A percentile compares a stretch with the other conserved stretches of the same genome.
These are phyloP conservation scores for Periconia macrospinosa DNA, from an alignment of 2,329 filamentous ascomycete genomes.

Conservation along the genomic window DNA sequence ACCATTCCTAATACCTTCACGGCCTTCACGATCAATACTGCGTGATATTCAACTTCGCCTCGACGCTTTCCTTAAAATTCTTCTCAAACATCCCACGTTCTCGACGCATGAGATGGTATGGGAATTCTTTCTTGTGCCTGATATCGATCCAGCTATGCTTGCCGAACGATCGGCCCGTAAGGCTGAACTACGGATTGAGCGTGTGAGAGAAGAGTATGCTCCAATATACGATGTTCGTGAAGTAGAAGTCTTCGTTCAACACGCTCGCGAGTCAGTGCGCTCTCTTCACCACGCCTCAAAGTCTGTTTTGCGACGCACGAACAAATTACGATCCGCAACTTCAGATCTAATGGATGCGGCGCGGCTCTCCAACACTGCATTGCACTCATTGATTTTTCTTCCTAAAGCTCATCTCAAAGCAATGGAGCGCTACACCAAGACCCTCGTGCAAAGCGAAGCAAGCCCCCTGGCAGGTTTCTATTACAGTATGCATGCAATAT, in stretches of 20 bases:
- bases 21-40: constrained; percentile 82
- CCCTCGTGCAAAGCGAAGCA: constrained; percentile 67
- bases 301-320: constrained; percentile 77
- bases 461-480: constrained; percentile 75
- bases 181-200: constrained; percentile 78
- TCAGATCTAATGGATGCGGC: constrained; percentile 71
- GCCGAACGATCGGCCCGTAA: constrained; percentile 85
- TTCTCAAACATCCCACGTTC: constrained; percentile 89
- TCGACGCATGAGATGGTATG: constrained; percentile 95
- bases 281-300: constrained; percentile 82
- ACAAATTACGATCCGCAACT: constrained; percentile 67
- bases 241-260: constrained; percentile 89
- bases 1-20: constrained; percentile 90
- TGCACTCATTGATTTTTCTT: constrained; percentile 66
- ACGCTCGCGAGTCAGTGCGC: constrained; percentile 86
- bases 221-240: constrained; percentile 79
- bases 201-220: constrained; percentile 83
- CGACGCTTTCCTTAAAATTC: constrained; percentile 83
- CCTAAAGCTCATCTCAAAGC: constrained; percentile 69
- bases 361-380: constrained; percentile 52
- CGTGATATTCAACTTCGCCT: constrained; percentile 85
- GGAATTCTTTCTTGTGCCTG: constrained; percentile 98
- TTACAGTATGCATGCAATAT: constrained; percentile 75
- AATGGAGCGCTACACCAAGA: constrained; percentile 70
- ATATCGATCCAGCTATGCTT: constrained; percentile 88